Conservation (phyloP, 495 filamentous ascomycete genomes). For the Hypoxylon rickii region DNA sequence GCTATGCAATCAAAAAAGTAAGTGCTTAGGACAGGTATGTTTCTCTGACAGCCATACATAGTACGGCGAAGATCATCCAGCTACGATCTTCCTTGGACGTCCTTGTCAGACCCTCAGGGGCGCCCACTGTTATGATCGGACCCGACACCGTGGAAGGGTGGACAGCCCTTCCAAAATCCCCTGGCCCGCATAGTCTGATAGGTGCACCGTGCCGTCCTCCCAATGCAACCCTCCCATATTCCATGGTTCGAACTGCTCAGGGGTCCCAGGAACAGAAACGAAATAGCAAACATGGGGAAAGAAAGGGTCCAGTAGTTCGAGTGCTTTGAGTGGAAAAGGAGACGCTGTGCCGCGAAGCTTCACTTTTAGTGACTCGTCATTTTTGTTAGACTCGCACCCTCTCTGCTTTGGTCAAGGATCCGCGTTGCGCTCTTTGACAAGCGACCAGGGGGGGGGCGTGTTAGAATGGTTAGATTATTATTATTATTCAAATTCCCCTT, state of each 20-base stretch:
- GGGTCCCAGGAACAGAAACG: background rate
- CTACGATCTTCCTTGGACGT: conserved; percentile 25
- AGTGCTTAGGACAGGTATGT: too few relatives aligned
- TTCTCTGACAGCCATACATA: conserved; percentile 10
- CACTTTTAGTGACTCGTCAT: conserved; percentile 26
- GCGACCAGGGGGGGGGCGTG: conserved; percentile 9
- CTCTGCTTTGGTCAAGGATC: conserved; percentile 23
- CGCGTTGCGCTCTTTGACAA: conserved; percentile 4
- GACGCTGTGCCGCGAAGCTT: conserved; percentile 16
- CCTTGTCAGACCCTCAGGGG: conserved; percentile 31
- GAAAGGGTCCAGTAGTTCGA: background rate
- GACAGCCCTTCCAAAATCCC: conserved; percentile 11
- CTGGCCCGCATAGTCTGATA: conserved; percentile 15
- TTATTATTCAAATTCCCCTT: conserved; percentile 6
- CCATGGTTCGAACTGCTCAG: conserved; percentile 7
- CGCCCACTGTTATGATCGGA: conserved; percentile 32
- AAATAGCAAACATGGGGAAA: conserved; percentile 28
- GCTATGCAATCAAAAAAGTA: too few relatives aligned
- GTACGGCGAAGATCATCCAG: conserved; percentile 15
- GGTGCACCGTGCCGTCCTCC: conserved; percentile 3
- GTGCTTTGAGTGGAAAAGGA: too few relatives aligned
- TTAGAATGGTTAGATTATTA: background rate
- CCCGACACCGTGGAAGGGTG: conserved; percentile 35
- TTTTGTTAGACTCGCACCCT: conserved; percentile 31
- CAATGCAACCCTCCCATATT: conserved; percentile 15